These are phyloP conservation scores for Populus tremula DNA, from an alignment of 345 rosid species.

Conservation along the genomic window DNA sequence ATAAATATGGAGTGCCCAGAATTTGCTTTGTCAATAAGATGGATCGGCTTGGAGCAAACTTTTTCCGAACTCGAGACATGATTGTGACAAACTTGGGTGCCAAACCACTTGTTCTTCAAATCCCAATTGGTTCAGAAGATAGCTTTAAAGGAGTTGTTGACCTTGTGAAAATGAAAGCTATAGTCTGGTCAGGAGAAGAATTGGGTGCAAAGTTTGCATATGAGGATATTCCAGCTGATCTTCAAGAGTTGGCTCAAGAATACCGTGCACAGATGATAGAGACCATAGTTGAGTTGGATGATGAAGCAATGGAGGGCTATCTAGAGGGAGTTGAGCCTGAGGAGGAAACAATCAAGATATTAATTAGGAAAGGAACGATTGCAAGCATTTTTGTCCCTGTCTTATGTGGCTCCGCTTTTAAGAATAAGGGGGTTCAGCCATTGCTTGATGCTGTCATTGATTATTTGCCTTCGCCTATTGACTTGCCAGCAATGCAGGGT, in stretches of 20 bases:
- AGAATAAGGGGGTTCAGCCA: conserved; percentile 94
- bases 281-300: conserved; percentile 71
- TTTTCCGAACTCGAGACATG: conserved; percentile 92
- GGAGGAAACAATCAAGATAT: conserved; percentile 66
- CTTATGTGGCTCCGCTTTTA: conserved; percentile 88
- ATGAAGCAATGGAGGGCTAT: conserved; percentile 86
- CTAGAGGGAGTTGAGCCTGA: conserved; percentile 95
- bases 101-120: conserved; percentile 79
- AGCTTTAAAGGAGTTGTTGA: conserved; percentile 72
- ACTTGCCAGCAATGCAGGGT: conserved; percentile 84
- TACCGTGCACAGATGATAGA: conserved; percentile 72
- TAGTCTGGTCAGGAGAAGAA: conserved; percentile 93
- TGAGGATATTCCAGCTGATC: conserved; percentile 76
- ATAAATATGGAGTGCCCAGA: conserved; percentile 93
- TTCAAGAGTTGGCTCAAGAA: conserved; percentile 69
- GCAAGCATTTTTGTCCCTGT: conserved; percentile 73
- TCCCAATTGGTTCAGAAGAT: conserved; percentile 91
- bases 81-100: conserved; percentile 92
- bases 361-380: conserved; percentile 81
- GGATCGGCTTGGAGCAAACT: conserved; percentile 98
- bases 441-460: conserved; percentile 90
- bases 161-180: conserved; percentile 84
- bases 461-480: conserved; percentile 87
- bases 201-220: conserved; percentile 87
- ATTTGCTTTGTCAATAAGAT: conserved; percentile 94